phyloP scores from a whole-genome alignment of 305 asterid species.

The Fraxinus baroniana region DNA sequence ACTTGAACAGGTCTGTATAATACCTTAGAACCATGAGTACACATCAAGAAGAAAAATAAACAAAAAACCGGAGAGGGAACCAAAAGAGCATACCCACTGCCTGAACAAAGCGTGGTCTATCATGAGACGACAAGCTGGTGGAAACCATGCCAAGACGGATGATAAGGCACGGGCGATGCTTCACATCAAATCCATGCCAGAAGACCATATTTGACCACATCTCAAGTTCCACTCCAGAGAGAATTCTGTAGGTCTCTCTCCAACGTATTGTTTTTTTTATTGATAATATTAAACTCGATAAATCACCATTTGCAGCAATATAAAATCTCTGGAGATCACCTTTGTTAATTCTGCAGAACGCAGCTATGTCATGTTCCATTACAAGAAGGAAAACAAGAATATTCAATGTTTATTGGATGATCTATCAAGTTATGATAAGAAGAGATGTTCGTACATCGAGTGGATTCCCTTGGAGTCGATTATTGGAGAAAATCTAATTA shows the following conservation, averaged over 20 bases:
- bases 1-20: background rate
- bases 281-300: slow-evolving; percentile 52
- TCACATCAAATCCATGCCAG: slow-evolving; percentile 91
- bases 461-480: slow-evolving; percentile 2
- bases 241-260: slow-evolving; percentile 86
- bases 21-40: background rate
- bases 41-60: background rate
- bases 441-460: background rate
- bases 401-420: slow-evolving; percentile 5
- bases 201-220: slow-evolving; percentile 83
- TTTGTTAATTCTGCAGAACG: slow-evolving; percentile 56
- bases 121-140: slow-evolving; percentile 56
- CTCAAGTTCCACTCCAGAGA: slow-evolving; percentile 75
- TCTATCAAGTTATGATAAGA: background rate
- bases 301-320: slow-evolving; percentile 69
- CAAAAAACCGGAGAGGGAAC: slow-evolving; percentile 4
- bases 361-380: slow-evolving; percentile 35
- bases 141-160: slow-evolving; percentile 92
- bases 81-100: slow-evolving; percentile 70
- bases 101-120: slow-evolving; percentile 81
- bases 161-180: slow-evolving; percentile 66
- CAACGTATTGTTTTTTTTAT: slow-evolving; percentile 80
- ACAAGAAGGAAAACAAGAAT: slow-evolving; percentile 23
- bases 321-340: slow-evolving; percentile 77
- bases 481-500: background rate